Evolutionary conservation across 371 early-diverging fungal genomes (phyloP), one percentile per base, ranked within the genome.

Genomic region (Mucor mucedo): DNA sequence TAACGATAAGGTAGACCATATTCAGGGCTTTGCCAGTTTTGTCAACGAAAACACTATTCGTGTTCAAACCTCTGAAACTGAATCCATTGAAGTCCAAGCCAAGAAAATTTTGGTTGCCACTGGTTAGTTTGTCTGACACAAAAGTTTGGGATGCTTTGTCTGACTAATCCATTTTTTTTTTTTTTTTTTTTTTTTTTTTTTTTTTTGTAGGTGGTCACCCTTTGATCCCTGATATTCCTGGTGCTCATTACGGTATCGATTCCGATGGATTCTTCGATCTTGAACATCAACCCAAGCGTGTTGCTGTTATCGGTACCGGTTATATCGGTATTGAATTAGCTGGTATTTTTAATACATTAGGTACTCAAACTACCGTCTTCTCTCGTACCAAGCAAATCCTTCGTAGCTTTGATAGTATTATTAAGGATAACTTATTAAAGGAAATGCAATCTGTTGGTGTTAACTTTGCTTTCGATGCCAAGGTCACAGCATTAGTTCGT

Each of bases 211-310:
- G 94, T 63, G 89, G 92, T 38, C 87, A 84, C 55, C 90, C 93
- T 14, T 71, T 82, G 40, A 84, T 90, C 62, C 94, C 93, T 50
- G 62, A 83, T 62, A 79, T 91, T 45, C 91, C 92, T 33, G 98
- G 97, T 41, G 91, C 92, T 14, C 92, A 97, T 74, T 81, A 83
- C 53, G 93, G 95, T 47, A 93, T 96, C 63, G 90, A 88, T 63
- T 92, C 93, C 63, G 99, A 99, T 78, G 95, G 94, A 14, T 99
- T 99, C 81, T 99, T 99, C 76, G 93, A 93, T 49, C 84, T 99
- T 52, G 90, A 92, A 65, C 60, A 87, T 32, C 89, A 94, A 75
- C 99, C 99, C 54, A 92, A 94, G 78, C 88, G 91, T 65, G 95
- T 97, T 11, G 90, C 93, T 16, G 94, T 95, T 29, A 86, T 94